A percentile compares a stretch with the other conserved stretches of the same genome.
Evolutionary conservation across 139 green algal species (phyloP).

Genomic region (Chlorella sp.): DNA sequence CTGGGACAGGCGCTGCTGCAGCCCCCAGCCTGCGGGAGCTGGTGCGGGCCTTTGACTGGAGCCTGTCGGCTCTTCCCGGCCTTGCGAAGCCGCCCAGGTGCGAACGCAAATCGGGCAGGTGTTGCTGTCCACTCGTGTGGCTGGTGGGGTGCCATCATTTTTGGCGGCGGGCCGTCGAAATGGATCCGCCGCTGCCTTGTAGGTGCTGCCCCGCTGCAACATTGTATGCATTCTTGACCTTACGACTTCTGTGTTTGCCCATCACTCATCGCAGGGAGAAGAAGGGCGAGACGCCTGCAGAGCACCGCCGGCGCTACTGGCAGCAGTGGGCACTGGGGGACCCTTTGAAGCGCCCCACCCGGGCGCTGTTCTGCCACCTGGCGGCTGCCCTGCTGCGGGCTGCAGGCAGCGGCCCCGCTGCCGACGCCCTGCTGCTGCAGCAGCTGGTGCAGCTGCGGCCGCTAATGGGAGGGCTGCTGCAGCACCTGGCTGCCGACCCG

Average conservation of each 20-base stretch:
- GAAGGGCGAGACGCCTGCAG: constrained; percentile 22
- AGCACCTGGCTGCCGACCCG: constrained; percentile 62
- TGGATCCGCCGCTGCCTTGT: no score
- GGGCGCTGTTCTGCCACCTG: constrained; percentile 60
- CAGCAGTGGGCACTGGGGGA: constrained; percentile 45
- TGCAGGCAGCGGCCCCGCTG: neutral
- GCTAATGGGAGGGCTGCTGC: constrained; percentile 57
- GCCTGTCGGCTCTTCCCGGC: constrained; percentile 51
- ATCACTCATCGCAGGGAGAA: neutral
- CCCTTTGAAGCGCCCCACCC: constrained; percentile 54
- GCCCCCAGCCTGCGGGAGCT: constrained; percentile 40
- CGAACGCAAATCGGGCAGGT: neutral
- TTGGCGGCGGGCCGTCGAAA: neutral
- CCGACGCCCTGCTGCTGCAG: constrained; percentile 42
- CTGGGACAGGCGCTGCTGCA: neutral
- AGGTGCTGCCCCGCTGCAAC: neutral
- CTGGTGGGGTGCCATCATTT: neutral
- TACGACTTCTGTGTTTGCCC: no score
- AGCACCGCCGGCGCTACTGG: constrained; percentile 18
- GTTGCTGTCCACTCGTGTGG: neutral
- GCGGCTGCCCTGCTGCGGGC: constrained; percentile 48
- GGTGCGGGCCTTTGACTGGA: constrained; percentile 60
- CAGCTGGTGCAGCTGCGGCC: constrained; percentile 52
- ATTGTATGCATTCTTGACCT: neutral
- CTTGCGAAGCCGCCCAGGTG: constrained; percentile 46